Evolutionary conservation across 163 green algal species (phyloP), one percentile per base, ranked within the genome.

Genomic region (Chlorella variabilis): DNA sequence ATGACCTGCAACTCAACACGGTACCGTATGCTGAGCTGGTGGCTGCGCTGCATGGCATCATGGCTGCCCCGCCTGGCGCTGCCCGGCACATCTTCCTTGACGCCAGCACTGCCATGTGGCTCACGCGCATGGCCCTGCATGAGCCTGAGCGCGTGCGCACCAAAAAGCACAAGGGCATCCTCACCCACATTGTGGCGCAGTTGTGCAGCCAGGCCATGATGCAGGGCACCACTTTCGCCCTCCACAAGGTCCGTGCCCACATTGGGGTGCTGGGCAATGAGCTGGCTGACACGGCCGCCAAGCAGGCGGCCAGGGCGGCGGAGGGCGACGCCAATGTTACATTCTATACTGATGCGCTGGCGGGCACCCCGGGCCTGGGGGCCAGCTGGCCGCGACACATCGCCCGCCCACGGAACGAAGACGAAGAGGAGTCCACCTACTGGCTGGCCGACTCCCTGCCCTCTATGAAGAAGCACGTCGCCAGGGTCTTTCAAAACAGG

Each of bases 1-100:
- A 63, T 29, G 23, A 29, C 54, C 54, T 33, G 23, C 54, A n/a
- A 63, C 54, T 63, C 23, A 15, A 63, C 23, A 63, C 54, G 18
- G 54, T 63, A 15, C 54, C 54, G 18, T 63, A 63, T 63, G 54
- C 54, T 63, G 54, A 63, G 54, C 54, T 63, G 54, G 54, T 63
- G 15, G 54, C 18, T n/a, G 20, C 15, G 54, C 54, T 63, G 54
- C 54, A 63, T 63, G 54, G 54, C 20, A 63, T 63, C 23, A 63
- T 63, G 54, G 6, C 18, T n/a, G 23, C 6, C 18, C 23, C 54
- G 54, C 23, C 20, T 29, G 23, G 23, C 23, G 54, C 18, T 29
- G 23, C 54, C 23, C 5, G 54, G 18, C 5, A 9, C 6, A 29
- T 63, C 6, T 63, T 63, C 54, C 15, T 29, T 9, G 54, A 63